phyloP scores from a whole-genome alignment of 768 basidiomycete genomes.

The Podaxis rugospora region DNA sequence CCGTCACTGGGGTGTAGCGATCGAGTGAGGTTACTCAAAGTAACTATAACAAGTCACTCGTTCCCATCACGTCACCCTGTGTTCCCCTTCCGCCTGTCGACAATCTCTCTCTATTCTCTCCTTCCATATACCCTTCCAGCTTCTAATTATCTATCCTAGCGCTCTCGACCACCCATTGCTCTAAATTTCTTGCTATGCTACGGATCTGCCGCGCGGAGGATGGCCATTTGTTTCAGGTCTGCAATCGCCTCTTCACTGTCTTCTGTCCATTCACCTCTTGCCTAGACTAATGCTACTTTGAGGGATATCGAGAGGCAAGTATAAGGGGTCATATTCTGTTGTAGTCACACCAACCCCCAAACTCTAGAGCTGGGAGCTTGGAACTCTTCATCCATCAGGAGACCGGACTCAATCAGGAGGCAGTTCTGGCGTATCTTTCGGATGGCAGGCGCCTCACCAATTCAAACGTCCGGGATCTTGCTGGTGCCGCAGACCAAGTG shows the following conservation, averaged over 20 bases:
- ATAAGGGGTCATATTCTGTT: background rate
- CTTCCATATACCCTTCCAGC: conserved; percentile 3
- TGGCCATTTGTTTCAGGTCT: conserved; percentile 57
- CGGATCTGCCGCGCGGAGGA: conserved; percentile 64
- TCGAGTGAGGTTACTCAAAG: background rate
- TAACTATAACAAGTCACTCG: background rate
- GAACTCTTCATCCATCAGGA: conserved; percentile 70
- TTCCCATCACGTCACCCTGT: conserved; percentile 12
- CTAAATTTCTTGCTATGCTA: conserved; percentile 37
- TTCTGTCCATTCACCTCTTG: conserved; percentile 6
- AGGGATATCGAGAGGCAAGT: conserved; percentile 69
- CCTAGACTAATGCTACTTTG: conserved; percentile 57
- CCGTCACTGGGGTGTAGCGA: background rate
- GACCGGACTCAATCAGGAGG: conserved; percentile 65
- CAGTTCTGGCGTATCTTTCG: conserved; percentile 71
- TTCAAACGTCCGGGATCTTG: conserved; percentile 72
- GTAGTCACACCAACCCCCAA: conserved; percentile 9
- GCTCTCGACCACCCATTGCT: background rate
- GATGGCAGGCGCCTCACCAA: conserved; percentile 72
- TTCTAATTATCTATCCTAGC: conserved; percentile 4
- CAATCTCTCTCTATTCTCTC: background rate
- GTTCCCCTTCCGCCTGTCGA: background rate
- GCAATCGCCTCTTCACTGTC: conserved; percentile 8
- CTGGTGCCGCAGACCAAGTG: conserved; percentile 73
- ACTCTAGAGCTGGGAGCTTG: conserved; percentile 55